phyloP scores from a whole-genome alignment of 1,284 basidiomycete species.

The Ganoderma boninense region DNA sequence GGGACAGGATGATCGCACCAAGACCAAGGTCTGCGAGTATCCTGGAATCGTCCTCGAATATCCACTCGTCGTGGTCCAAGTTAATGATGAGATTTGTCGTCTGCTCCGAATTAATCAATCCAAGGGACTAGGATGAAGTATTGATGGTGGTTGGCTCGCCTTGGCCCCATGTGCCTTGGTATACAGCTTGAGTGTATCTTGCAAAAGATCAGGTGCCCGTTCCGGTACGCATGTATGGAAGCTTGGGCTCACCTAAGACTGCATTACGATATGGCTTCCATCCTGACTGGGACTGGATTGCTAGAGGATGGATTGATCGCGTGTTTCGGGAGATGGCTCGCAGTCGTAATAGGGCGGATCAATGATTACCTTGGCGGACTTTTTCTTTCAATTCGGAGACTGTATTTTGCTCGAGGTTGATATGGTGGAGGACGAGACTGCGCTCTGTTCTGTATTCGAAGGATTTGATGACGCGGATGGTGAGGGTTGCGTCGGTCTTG shows the following conservation, averaged over 20 bases:
- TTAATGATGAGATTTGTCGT: constrained; percentile 96
- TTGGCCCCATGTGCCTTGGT: constrained; percentile 95
- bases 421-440: constrained; percentile 82
- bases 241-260: constrained; percentile 61
- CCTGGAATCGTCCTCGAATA: constrained; percentile 73
- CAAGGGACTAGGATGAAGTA: not conserved
- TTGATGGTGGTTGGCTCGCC: constrained; percentile 47
- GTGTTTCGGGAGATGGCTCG: not conserved
- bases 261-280: constrained; percentile 89
- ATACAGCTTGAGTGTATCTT: constrained; percentile 95
- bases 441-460: constrained; percentile 94
- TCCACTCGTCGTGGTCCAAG: constrained; percentile 94
- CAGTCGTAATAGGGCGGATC: constrained; percentile 16
- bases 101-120: constrained; percentile 48
- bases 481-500: constrained; percentile 80
- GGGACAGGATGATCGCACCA: constrained; percentile 57
- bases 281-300: constrained; percentile 72
- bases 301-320: constrained; percentile 47
- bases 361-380: constrained; percentile 64
- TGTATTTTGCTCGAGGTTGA: constrained; percentile 84
- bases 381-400: constrained; percentile 81
- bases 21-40: constrained; percentile 76
- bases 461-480: constrained; percentile 94
- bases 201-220: not conserved
- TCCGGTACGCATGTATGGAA: not conserved